Conservation (phyloP, 176 grass and related monocot species). For the Musa schizocarpa region DNA sequence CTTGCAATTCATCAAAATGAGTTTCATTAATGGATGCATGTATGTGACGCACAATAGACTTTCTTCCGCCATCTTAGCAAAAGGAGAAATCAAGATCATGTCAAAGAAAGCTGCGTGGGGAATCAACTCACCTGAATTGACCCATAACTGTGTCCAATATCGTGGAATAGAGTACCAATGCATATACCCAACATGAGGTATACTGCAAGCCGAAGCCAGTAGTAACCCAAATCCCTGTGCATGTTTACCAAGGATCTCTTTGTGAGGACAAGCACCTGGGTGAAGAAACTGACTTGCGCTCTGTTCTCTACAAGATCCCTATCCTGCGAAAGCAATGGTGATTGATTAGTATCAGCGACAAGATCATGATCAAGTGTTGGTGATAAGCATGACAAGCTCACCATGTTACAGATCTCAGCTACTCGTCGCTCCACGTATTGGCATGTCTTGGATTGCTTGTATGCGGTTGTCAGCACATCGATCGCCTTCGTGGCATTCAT, state of each 20-base stretch:
- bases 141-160: constrained; percentile 34
- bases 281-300: constrained; percentile 27
- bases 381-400: constrained; percentile 2
- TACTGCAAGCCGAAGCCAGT: constrained; percentile 45
- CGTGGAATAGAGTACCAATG: constrained; percentile 44
- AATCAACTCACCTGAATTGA: constrained; percentile 32
- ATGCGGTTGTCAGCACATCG: constrained; percentile 26
- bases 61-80: too few species aligned
- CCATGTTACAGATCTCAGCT: constrained; percentile 24
- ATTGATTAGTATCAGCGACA: too few species aligned
- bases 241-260: constrained; percentile 50
- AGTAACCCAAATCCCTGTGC: constrained; percentile 47
- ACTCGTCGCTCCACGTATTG: constrained; percentile 19
- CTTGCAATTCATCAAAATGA: too few species aligned
- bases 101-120: too few species aligned
- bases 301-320: constrained; percentile 24
- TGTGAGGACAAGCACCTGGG: constrained; percentile 33
- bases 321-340: background rate
- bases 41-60: too few species aligned
- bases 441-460: constrained; percentile 12
- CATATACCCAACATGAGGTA: constrained; percentile 30
- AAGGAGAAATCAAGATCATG: too few species aligned
- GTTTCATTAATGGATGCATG: too few species aligned
- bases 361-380: too few species aligned
- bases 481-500: constrained; percentile 35